phyloP scores from a whole-genome alignment of 2,329 filamentous ascomycete genomes.

The Knoxdaviesia proteae region DNA sequence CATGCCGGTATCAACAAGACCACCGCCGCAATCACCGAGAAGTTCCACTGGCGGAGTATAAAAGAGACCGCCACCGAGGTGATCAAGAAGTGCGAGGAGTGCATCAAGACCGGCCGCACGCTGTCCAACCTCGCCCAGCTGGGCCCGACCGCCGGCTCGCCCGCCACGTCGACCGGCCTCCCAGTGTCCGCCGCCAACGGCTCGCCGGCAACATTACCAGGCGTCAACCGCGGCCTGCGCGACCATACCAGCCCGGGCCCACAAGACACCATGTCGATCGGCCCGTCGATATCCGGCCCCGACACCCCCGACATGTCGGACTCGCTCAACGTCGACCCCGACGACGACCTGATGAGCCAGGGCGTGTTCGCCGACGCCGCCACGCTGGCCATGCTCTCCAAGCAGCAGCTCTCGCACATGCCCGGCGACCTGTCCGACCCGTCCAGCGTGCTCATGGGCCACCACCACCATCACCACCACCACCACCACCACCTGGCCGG shows the following conservation, averaged over 20 bases:
- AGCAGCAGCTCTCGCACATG: background rate
- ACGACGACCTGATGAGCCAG: background rate
- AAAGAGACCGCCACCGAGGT: conserved; percentile 93
- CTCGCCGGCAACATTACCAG: background rate
- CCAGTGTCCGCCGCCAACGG: background rate
- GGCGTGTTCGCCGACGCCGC: background rate
- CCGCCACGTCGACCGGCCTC: conserved; percentile 1
- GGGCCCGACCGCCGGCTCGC: conserved; percentile 6
- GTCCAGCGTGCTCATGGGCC: background rate
- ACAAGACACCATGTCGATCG: background rate
- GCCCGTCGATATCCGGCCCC: background rate
- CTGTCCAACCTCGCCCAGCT: background rate
- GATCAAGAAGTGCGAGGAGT: conserved; percentile 77
- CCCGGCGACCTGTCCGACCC: too few species aligned
- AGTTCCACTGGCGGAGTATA: conserved; percentile 93
- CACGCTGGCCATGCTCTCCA: background rate
- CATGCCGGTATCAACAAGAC: conserved; percentile 98
- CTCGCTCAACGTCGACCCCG: background rate
- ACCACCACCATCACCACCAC: conserved; percentile 13
- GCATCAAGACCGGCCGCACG: conserved; percentile 57
- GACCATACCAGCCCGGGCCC: background rate
- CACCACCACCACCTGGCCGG: conserved; percentile 7
- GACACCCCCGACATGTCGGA: conserved; percentile 1
- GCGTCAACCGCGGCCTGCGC: background rate
- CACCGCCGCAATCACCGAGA: conserved; percentile 78